Conservation (phyloP, 2,329 filamentous ascomycete species). For the Alternaria consortialis region DNA sequence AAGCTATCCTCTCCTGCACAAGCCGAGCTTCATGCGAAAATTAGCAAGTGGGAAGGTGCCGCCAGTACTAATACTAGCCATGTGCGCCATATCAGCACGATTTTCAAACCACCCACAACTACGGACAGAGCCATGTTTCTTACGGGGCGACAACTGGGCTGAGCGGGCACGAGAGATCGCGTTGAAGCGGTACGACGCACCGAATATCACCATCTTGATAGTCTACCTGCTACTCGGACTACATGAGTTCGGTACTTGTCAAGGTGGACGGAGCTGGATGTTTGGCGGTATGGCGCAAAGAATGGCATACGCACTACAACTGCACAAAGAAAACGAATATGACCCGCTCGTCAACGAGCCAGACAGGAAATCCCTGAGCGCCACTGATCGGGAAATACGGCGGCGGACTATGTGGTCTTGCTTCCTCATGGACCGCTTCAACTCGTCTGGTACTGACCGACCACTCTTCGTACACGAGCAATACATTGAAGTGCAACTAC, state of each 20-base stretch:
- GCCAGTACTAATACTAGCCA: constrained; percentile 89
- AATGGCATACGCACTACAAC: constrained; percentile 94
- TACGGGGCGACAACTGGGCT: constrained; percentile 92
- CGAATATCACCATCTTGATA: constrained; percentile 94
- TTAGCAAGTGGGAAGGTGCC: constrained; percentile 81
- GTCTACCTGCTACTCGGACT: constrained; percentile 87
- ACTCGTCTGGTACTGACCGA: constrained; percentile 91
- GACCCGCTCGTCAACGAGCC: constrained; percentile 74
- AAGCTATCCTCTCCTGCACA: constrained; percentile 92
- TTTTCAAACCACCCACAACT: constrained; percentile 90
- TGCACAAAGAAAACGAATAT: constrained; percentile 89
- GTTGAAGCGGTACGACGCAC: constrained; percentile 86
- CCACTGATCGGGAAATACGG: constrained; percentile 91
- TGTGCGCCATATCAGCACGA: constrained; percentile 93
- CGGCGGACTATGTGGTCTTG: constrained; percentile 98
- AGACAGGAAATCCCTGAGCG: constrained; percentile 74
- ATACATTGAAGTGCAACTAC: constrained; percentile 86
- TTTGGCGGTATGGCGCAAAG: constrained; percentile 93
- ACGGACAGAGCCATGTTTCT: constrained; percentile 77
- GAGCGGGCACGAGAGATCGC: constrained; percentile 86
- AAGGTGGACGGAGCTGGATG: constrained; percentile 95
- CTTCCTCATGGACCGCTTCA: constrained; percentile 97
- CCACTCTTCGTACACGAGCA: constrained; percentile 92
- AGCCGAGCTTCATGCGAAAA: constrained; percentile 95
- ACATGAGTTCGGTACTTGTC: constrained; percentile 96